These are phyloP conservation scores for Clonostachys sp. DNA, from an alignment of 2,329 filamentous ascomycete species.

Conservation along the genomic window DNA sequence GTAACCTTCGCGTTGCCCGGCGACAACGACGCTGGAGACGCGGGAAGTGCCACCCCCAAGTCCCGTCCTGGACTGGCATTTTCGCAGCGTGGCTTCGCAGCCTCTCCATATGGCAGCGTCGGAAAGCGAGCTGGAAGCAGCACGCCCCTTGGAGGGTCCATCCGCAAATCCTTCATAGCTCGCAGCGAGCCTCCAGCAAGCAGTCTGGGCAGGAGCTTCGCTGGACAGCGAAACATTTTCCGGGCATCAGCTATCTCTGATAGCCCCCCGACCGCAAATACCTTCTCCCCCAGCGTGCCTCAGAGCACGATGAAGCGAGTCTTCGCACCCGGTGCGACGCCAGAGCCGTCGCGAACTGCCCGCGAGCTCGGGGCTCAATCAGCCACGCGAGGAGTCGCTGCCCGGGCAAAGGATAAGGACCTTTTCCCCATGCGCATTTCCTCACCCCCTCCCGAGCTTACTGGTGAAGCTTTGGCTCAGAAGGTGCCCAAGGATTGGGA, in stretches of 20 bases:
- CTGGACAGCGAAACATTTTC: conserved; percentile 35
- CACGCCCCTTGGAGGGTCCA: conserved; percentile 29
- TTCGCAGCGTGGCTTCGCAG: conserved; percentile 33
- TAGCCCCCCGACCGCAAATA: conserved; percentile 17
- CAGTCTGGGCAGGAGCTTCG: conserved; percentile 26
- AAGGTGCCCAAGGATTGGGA: conserved; percentile 48
- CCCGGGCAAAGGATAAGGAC: conserved; percentile 42
- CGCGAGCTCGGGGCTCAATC: conserved; percentile 38
- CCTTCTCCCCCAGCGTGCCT: conserved; percentile 41
- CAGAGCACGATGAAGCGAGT: conserved; percentile 39
- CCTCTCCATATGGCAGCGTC: conserved; percentile 23
- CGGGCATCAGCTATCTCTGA: conserved; percentile 28
- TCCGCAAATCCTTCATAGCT: conserved; percentile 24
- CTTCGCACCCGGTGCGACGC: conserved; percentile 39
- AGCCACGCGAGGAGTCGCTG: conserved; percentile 42
- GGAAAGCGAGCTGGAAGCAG: conserved; percentile 21
- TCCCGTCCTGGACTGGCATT: conserved; percentile 35
- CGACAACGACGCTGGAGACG: conserved; percentile 21
- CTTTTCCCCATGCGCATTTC: conserved; percentile 56
- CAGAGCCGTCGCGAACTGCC: conserved; percentile 33
- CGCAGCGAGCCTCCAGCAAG: conserved; percentile 27
- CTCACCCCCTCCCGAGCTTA: conserved; percentile 50
- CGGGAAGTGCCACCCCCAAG: conserved; percentile 25
- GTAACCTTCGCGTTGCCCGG: conserved; percentile 31
- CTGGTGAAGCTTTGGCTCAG: conserved; percentile 47